Conservation (phyloP, 352 stramenopile species). For the Lagenidium giganteum region DNA sequence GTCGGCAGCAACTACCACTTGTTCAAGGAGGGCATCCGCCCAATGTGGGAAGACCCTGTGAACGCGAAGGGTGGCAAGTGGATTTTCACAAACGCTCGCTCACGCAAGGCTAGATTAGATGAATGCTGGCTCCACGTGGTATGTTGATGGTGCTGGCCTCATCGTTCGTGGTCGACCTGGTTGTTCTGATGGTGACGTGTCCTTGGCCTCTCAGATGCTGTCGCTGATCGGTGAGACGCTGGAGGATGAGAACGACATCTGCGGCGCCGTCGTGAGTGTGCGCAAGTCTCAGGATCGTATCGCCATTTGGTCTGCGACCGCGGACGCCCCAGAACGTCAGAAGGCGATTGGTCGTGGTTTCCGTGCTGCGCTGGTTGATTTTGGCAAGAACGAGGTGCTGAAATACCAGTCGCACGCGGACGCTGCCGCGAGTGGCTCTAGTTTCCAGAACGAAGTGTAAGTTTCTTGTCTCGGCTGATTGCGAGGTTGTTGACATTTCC, state of each 20-base stretch:
- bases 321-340: conserved; percentile 65
- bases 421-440: conserved; percentile 81
- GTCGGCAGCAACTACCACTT: conserved; percentile 96
- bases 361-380: conserved; percentile 69
- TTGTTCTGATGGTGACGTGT: background rate
- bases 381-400: conserved; percentile 85
- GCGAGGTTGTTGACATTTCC: background rate
- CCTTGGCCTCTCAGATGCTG: conserved; percentile 61
- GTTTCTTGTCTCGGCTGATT: conserved; percentile 16
- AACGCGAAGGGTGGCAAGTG: conserved; percentile 96
- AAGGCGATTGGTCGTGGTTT: conserved; percentile 80
- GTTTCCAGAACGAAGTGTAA: conserved; percentile 91
- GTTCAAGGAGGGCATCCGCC: conserved; percentile 95
- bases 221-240: conserved; percentile 95
- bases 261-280: conserved; percentile 93
- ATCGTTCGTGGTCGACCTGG: background rate
- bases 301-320: conserved; percentile 91
- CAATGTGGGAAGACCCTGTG: conserved; percentile 96
- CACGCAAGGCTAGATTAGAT: conserved; percentile 89
- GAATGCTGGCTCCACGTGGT: conserved; percentile 96
- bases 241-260: conserved; percentile 93
- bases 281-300: conserved; percentile 95
- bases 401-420: conserved; percentile 89
- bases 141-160: conserved; percentile 6
- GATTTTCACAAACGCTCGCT: conserved; percentile 94